Conservation (phyloP, 2,329 filamentous ascomycete genomes). For the Nigrospora sphaerica region DNA sequence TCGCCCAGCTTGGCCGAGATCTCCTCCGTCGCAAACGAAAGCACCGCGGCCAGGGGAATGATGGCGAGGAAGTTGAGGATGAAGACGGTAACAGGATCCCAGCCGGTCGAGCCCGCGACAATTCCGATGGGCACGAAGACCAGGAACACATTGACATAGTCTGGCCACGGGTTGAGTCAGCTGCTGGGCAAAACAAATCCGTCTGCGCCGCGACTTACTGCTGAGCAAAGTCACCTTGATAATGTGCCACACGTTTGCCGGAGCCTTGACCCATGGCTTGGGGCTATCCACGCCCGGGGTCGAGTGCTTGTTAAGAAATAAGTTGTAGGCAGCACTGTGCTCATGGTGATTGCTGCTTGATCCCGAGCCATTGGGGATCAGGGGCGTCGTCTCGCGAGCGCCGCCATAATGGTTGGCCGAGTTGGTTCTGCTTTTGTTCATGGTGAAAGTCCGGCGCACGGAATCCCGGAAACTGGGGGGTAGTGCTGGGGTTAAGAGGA, state of each 20-base stretch:
- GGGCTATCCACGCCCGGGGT: conserved; percentile 46
- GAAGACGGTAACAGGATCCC: conserved; percentile 64
- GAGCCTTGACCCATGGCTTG: conserved; percentile 35
- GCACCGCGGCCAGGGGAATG: conserved; percentile 64
- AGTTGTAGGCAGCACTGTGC: conserved; percentile 23
- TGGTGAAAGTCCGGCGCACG: conserved; percentile 11
- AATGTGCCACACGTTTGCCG: conserved; percentile 46
- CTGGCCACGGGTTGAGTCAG: conserved; percentile 21
- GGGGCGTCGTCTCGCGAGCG: conserved; percentile 16
- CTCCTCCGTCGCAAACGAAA: conserved; percentile 74
- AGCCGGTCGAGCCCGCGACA: conserved; percentile 52
- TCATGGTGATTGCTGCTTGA: conserved; percentile 7
- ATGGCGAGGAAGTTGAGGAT: conserved; percentile 76
- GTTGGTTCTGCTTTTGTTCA: neutral
- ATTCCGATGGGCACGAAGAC: conserved; percentile 70
- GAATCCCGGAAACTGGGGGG: conserved; percentile 15
- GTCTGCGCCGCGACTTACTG: conserved; percentile 35
- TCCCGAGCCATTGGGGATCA: conserved; percentile 10
- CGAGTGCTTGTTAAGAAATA: conserved; percentile 41
- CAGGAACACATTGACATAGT: conserved; percentile 63
- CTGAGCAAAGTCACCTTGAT: conserved; percentile 51
- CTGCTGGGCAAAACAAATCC: conserved; percentile 1
- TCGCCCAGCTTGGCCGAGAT: conserved; percentile 66
- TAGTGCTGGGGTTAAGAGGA: neutral
- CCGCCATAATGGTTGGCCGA: conserved; percentile 11